Evolutionary conservation across 2,329 filamentous ascomycete genomes (phyloP).

Genomic region (Penicillium sp.): DNA sequence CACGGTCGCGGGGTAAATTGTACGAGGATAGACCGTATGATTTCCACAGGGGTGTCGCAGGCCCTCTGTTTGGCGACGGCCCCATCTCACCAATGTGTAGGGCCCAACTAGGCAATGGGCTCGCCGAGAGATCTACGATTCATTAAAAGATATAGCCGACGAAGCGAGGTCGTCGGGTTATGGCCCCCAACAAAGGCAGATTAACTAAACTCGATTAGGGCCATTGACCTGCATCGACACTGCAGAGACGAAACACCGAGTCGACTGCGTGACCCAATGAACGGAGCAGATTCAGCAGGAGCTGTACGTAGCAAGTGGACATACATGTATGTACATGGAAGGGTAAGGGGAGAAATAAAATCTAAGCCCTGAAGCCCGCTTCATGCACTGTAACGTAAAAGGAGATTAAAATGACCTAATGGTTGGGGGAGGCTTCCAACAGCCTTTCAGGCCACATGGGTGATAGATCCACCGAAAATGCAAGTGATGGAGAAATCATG

Average conservation of each 20-base stretch:
- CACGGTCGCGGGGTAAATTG: background rate
- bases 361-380: background rate
- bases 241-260: constrained; percentile 18
- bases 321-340: background rate
- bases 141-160: background rate
- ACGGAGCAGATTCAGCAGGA: background rate
- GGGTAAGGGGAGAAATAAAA: background rate
- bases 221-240: constrained; percentile 4
- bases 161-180: constrained; percentile 2
- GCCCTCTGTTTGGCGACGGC: background rate
- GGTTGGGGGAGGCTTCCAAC: background rate
- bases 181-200: constrained; percentile 8
- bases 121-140: too few species aligned
- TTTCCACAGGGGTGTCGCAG: background rate
- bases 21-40: background rate
- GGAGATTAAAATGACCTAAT: constrained; percentile 1
- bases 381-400: constrained; percentile 2
- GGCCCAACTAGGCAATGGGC: background rate
- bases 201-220: constrained; percentile 1
- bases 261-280: constrained; percentile 2
- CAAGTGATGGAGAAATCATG: constrained; percentile 19
- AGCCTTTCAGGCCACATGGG: constrained; percentile 9
- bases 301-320: background rate
- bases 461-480: constrained; percentile 15
- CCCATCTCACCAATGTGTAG: background rate